Conservation (phyloP, 148 eudicot genomes). For the Diospyros lotus region DNA sequence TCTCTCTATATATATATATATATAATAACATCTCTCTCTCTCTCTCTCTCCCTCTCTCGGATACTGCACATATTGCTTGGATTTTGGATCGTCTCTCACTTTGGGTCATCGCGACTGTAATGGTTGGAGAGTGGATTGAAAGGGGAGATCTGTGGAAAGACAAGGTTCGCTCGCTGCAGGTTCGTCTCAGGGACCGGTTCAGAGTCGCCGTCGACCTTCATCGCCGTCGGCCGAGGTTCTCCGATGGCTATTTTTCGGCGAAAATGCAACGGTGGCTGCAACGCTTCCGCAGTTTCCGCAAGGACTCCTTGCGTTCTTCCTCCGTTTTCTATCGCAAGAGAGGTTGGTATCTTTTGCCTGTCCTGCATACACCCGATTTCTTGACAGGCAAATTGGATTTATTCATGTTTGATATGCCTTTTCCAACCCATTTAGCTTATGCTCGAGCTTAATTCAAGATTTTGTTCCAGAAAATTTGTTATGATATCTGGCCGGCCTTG, state of each 20-base stretch:
- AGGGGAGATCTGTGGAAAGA: constrained; percentile 37
- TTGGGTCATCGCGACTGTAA: not conserved
- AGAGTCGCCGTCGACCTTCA: constrained; percentile 55
- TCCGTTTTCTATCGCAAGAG: constrained; percentile 63
- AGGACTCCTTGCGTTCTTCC: constrained; percentile 48
- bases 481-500: too few relatives aligned
- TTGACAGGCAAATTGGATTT: too few relatives aligned
- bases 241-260: constrained; percentile 39
- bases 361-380: too few relatives aligned
- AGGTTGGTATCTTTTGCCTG: constrained; percentile 28
- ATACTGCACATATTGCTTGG: not conserved
- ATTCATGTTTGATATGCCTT: too few relatives aligned
- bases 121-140: constrained; percentile 34
- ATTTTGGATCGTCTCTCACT: not conserved
- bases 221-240: constrained; percentile 30
- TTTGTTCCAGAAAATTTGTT: too few relatives aligned
- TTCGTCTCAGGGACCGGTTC: constrained; percentile 45
- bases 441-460: too few relatives aligned
- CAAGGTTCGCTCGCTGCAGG: constrained; percentile 40
- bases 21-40: too few relatives aligned
- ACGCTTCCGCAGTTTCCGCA: constrained; percentile 53
- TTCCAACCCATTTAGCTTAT: too few relatives aligned
- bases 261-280: constrained; percentile 42
- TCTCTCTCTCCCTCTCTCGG: not conserved
- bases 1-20: too few relatives aligned